A percentile compares a stretch with the other conserved stretches of the same genome.
Conservation (phyloP, 106 monocot species). For the Dactylorhiza incarnata region DNA sequence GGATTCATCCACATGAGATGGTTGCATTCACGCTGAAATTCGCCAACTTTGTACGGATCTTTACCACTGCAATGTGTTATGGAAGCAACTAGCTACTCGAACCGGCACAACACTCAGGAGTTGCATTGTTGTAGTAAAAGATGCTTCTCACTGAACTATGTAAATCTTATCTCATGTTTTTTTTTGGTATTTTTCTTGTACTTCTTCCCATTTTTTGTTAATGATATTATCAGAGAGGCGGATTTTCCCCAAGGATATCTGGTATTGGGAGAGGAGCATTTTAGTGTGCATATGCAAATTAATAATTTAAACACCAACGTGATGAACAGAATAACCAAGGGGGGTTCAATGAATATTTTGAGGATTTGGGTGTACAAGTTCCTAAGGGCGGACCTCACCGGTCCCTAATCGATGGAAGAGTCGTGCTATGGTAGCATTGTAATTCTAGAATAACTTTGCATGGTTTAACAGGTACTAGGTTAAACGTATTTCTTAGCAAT, state of each 20-base stretch:
- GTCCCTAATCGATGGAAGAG: background rate
- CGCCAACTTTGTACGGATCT: too few species aligned
- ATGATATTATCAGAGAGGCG: background rate
- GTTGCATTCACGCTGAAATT: too few species aligned
- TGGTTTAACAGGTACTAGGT: background rate
- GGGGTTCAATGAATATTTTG: background rate
- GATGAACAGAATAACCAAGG: background rate
- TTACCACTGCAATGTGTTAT: too few species aligned
- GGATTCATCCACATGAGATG: too few species aligned
- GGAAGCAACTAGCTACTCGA: too few species aligned
- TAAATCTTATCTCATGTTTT: too few species aligned
- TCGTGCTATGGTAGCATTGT: background rate
- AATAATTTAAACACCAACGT: background rate
- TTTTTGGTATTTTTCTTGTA: too few species aligned
- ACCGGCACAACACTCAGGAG: too few species aligned
- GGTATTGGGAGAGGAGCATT: background rate
- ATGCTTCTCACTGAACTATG: too few species aligned
- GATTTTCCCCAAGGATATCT: background rate
- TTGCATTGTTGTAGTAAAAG: too few species aligned
- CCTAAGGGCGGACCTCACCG: background rate
- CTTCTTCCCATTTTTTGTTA: background rate
- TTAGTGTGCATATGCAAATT: background rate
- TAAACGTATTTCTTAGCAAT: background rate
- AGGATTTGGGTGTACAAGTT: background rate
- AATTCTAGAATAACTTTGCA: background rate